Conservation (phyloP, 176 grass and related monocot species). For the Ensete ventricosum region DNA sequence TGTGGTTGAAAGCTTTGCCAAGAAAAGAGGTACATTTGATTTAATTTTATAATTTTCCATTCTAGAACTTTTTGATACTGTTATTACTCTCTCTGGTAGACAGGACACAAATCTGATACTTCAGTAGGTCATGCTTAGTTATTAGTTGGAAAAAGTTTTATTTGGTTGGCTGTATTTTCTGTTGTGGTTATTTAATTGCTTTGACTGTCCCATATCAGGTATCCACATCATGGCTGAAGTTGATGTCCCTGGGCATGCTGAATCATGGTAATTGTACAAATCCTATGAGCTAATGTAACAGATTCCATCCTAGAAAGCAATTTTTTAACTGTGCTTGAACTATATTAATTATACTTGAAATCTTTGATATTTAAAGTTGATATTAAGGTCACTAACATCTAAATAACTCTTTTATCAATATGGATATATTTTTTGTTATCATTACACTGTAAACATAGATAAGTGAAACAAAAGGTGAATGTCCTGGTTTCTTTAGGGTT, state of each 20-base stretch:
- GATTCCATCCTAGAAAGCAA: too few relatives aligned
- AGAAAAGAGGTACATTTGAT: constrained; percentile 69
- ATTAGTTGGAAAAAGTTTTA: not conserved
- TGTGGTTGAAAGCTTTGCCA: constrained; percentile 62
- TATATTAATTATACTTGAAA: too few relatives aligned
- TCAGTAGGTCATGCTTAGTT: not conserved
- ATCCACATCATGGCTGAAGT: constrained; percentile 90
- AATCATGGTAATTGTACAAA: constrained; percentile 61
- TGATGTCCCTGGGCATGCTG: constrained; percentile 81
- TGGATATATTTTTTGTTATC: too few relatives aligned
- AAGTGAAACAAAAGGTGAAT: too few relatives aligned
- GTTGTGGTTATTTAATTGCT: constrained; percentile 4
- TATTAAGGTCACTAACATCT: too few relatives aligned
- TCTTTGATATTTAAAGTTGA: too few relatives aligned
- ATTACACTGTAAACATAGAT: too few relatives aligned
- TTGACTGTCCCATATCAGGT: constrained; percentile 35
- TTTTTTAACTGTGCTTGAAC: too few relatives aligned
- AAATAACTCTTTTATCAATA: too few relatives aligned
- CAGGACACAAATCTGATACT: not conserved
- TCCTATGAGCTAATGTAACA: too few relatives aligned
- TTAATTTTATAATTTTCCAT: constrained; percentile 1
- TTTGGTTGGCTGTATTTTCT: not conserved
- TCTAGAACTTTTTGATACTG: not conserved
- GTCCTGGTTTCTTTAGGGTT: too few relatives aligned
- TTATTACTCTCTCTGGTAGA: not conserved